Evolutionary conservation across 2,329 filamentous ascomycete genomes (phyloP), one percentile per base, ranked within the genome.

Genomic region (Aspergillus pseudoglaucus): DNA sequence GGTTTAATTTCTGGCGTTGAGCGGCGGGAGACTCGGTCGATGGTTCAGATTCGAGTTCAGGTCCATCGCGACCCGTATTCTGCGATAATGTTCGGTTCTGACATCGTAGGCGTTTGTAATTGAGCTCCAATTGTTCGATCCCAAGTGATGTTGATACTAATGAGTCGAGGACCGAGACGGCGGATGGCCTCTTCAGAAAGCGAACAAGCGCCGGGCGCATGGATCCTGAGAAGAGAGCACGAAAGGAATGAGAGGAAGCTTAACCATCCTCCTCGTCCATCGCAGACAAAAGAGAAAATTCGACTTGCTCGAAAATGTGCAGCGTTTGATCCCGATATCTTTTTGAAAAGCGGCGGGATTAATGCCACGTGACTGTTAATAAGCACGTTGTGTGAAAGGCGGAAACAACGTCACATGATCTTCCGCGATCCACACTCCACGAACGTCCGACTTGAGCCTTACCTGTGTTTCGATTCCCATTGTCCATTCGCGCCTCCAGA

Each of bases 161-260:
- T 40, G 58, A 55, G 50, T 65, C 59, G 51, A 71, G 62, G 44
- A 69, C 57, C 49, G 63, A 65, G 51, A 71, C 54, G 52, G 69
- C 61, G 53, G 68, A 69, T 53, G 66, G 66, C 58, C 66, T 67
- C 63, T 65, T 68, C 64, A 70, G 56, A 48, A 71, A 56, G 61
- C 67, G 65, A 59, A 69, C 63, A 62, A 72, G 62, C 61, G 67
- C 69, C 61, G 67, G 63, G 58, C 69, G 67, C 69, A 72, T 72
- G 54, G 53, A 56, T 60, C 51, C 44, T 58, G 49, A 50, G 47
- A 50, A 30, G 37, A 54, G 50, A 47, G 37, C 48, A 40, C 35
- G 44, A 41, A 30, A 45, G 45, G 47, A 50, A 53, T 46, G 47
- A 48, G 43, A 42, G 50, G 42, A 48, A 52, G 46, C 51, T 47